phyloP scores from a whole-genome alignment of 108 stramenopile species.

The Bacterosira constricta region DNA sequence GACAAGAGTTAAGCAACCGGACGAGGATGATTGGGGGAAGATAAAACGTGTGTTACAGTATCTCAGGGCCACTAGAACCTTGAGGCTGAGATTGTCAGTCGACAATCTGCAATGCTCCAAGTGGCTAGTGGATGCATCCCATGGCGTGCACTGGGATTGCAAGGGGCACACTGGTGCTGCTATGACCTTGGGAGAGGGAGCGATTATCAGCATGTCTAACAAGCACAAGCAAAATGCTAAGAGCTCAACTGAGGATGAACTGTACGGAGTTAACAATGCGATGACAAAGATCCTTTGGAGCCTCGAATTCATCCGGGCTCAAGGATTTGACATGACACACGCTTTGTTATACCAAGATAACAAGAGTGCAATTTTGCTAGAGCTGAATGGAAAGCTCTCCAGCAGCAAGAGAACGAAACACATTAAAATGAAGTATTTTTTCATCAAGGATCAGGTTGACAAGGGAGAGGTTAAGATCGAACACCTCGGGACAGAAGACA shows the following conservation, averaged over 20 bases:
- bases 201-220: neutral
- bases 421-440: slow-evolving; percentile 37
- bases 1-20: slow-evolving; percentile 36
- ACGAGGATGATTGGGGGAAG: slow-evolving; percentile 47
- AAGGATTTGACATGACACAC: slow-evolving; percentile 39
- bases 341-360: slow-evolving; percentile 57
- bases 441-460: too few relatives aligned
- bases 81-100: too few relatives aligned
- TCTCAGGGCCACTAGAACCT: too few relatives aligned
- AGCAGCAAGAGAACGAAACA: slow-evolving; percentile 56
- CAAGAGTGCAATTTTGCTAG: slow-evolving; percentile 54
- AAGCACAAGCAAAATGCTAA: slow-evolving; percentile 48
- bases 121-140: slow-evolving; percentile 63
- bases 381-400: slow-evolving; percentile 48
- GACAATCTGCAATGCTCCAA: too few relatives aligned
- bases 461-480: too few relatives aligned
- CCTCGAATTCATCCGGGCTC: slow-evolving; percentile 47
- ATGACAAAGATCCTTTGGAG: slow-evolving; percentile 53
- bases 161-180: slow-evolving; percentile 54
- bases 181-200: slow-evolving; percentile 54
- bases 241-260: slow-evolving; percentile 60
- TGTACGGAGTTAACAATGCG: slow-evolving; percentile 48
- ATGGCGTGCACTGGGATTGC: slow-evolving; percentile 46
- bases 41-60: slow-evolving; percentile 45
- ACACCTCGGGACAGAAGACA: slow-evolving; percentile 5